Percentiles rank a stretch among this genome's conserved stretches.
Conservation (phyloP, 768 basidiomycete genomes). For the Inosperma sp. region DNA sequence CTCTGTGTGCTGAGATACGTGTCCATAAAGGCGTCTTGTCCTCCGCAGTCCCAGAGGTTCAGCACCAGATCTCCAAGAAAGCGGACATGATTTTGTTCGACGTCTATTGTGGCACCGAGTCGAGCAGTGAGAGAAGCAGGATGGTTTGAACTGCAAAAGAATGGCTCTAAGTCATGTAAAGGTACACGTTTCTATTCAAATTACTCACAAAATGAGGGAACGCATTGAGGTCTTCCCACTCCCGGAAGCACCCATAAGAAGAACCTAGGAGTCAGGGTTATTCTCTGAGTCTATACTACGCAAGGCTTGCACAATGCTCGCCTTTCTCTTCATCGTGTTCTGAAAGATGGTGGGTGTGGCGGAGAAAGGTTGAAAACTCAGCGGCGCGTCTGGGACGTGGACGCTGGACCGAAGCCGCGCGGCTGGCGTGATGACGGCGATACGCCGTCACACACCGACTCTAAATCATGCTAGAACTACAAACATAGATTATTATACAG, state of each 20-base stretch:
- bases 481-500: constrained; percentile 5
- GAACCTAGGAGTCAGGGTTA: constrained; percentile 54
- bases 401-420: constrained; percentile 1
- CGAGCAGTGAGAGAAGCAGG: constrained; percentile 88
- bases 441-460: neutral
- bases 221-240: constrained; percentile 98
- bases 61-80: constrained; percentile 95
- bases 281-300: constrained; percentile 14
- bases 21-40: constrained; percentile 98
- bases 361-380: constrained; percentile 6
- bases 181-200: no score
- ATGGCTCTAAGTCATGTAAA: no score
- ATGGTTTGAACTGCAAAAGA: constrained; percentile 75
- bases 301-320: constrained; percentile 26
- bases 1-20: constrained; percentile 90
- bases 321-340: constrained; percentile 60
- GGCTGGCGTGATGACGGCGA: constrained; percentile 7
- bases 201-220: constrained; percentile 91
- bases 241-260: constrained; percentile 96
- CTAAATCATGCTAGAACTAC: neutral
- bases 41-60: constrained; percentile 98
- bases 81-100: constrained; percentile 95
- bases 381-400: constrained; percentile 15
- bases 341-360: constrained; percentile 11
- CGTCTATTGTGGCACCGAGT: constrained; percentile 95